These are phyloP conservation scores for Guyanaporus albipodus DNA, from an alignment of 768 basidiomycete genomes.

Conservation along the genomic window DNA sequence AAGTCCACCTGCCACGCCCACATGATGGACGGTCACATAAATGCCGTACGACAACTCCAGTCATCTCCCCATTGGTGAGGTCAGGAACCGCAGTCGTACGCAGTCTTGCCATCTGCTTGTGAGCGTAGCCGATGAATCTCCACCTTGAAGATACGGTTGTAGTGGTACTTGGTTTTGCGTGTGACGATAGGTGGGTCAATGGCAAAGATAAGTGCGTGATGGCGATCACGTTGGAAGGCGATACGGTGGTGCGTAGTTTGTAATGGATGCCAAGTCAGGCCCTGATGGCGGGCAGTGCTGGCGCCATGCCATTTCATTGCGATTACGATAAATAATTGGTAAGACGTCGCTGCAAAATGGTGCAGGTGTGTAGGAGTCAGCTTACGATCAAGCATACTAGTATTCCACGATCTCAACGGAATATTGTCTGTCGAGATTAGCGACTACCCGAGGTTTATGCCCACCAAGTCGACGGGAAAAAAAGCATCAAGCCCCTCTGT, in stretches of 20 bases:
- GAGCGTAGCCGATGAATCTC: too few relatives aligned
- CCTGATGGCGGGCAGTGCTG: background rate
- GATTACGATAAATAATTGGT: background rate
- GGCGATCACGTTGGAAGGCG: slow-evolving; percentile 9
- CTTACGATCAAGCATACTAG: background rate
- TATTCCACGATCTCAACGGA: too few relatives aligned
- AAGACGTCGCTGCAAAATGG: too few relatives aligned
- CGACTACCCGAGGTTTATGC: too few relatives aligned
- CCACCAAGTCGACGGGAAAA: background rate
- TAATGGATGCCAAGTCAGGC: background rate
- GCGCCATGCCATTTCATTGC: background rate
- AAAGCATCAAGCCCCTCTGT: background rate
- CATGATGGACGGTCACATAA: too few relatives aligned
- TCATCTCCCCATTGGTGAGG: background rate
- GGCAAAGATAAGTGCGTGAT: background rate
- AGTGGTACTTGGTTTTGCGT: background rate
- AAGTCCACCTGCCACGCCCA: too few relatives aligned
- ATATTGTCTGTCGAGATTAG: too few relatives aligned
- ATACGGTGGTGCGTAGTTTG: slow-evolving; percentile 3
- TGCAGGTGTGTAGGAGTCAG: too few relatives aligned
- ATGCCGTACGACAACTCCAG: background rate
- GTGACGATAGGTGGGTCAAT: slow-evolving; percentile 4
- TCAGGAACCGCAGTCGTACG: slow-evolving; percentile 15
- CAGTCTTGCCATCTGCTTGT: too few relatives aligned
- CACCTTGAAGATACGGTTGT: background rate